Evolutionary conservation across 2,329 filamentous ascomycete genomes (phyloP), one percentile per base, ranked within the genome.

Genomic region (Grosmannia penicillata): DNA sequence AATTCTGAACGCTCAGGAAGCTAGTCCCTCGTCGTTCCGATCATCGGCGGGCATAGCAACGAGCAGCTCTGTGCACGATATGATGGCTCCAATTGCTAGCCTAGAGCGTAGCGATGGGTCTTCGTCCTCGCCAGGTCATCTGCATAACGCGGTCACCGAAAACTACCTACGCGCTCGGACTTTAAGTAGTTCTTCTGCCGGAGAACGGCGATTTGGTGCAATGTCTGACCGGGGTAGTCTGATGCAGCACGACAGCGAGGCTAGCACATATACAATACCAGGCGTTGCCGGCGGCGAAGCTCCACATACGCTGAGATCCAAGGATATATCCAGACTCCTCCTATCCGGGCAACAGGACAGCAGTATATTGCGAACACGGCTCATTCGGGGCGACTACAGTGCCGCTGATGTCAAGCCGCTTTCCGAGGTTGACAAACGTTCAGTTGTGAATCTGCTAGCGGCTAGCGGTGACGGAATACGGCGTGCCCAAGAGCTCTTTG

Each of bases 391-490:
- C 2, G 54, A 62, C 27, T 40, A 45, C n/a, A 49, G 49, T 9
- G 48, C 49, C 18, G 53, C 67, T 8, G 56, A 62, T 21, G 61
- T 53, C 27, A 42, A 46, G 22, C 49, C 32, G 21, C 25, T 35
- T 25, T 11, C 60, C 1, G 64, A 65, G 25, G 56, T 56, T 17
- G 63, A 59, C 29, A 70, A 65, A 51, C 60, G 54, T 43, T 68
- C 65, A 51, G 65, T 65, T 42, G 56, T 74, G 11, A 68, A 72
- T 43, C 66, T 72, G 14, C 52, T 75, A n/a, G n/a, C n/a, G n/a
- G n/a, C n/a, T n/a, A n/a, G n/a, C n/a, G n/a, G 25, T 54, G 60
- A 11, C 62, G 62, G 30, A 72, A 66, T 2, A n/a, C 59, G 59
- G 35, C 57, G 63, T 32, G 69, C 68, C 0, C 63, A 70, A 43